Conservation (phyloP, 106 monocot genomes). For the Allium sativum region DNA sequence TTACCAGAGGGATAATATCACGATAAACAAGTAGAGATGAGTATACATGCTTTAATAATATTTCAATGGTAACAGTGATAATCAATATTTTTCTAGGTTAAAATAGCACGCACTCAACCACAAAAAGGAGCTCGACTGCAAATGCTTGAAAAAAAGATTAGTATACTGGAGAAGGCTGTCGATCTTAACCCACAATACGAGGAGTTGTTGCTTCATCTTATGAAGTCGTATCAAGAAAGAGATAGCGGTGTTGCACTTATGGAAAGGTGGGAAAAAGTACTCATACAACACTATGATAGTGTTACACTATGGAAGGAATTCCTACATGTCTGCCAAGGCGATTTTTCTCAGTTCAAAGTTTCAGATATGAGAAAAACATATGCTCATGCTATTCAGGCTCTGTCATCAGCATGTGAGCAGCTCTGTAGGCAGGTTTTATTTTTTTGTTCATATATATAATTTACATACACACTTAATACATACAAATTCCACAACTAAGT, state of each 20-base stretch:
- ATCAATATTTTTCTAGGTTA: constrained; percentile 41
- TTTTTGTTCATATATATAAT: constrained; percentile 5
- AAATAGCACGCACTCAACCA: constrained; percentile 60
- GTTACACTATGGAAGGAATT: constrained; percentile 84
- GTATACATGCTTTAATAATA: no score
- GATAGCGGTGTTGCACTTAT: constrained; percentile 49
- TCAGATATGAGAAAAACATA: constrained; percentile 65
- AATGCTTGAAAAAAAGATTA: constrained; percentile 91
- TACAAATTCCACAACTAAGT: not conserved
- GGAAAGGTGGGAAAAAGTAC: constrained; percentile 71
- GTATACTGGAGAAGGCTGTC: constrained; percentile 85
- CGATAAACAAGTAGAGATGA: no score
- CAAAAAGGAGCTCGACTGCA: constrained; percentile 84
- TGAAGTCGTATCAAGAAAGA: constrained; percentile 63
- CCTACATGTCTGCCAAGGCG: constrained; percentile 56
- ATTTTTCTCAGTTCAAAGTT: constrained; percentile 90
- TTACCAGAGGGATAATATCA: no score
- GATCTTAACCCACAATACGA: constrained; percentile 85
- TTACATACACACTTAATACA: no score
- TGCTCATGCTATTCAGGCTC: constrained; percentile 72
- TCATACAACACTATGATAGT: constrained; percentile 59
- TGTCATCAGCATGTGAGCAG: constrained; percentile 74
- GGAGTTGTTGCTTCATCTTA: constrained; percentile 58
- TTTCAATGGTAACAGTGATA: no score
- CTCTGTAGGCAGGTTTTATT: constrained; percentile 80